phyloP scores from a whole-genome alignment of 495 filamentous ascomycete species.

The Lasiosphaeria ovina region DNA sequence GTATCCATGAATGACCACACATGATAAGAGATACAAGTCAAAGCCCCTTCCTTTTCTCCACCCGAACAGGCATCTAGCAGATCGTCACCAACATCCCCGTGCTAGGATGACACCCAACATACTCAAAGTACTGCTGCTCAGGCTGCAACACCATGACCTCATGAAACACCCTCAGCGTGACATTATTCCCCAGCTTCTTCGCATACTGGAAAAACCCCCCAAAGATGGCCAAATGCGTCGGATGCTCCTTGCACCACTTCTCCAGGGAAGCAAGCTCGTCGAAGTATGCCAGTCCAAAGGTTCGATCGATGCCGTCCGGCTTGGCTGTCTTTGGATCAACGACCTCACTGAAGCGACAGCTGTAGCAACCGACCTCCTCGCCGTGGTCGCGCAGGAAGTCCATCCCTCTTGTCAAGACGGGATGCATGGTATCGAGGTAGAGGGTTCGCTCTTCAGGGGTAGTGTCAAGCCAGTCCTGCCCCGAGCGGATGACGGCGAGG shows the following conservation, averaged over 20 bases:
- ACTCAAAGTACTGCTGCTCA: conserved; percentile 39
- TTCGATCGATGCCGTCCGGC: conserved; percentile 25
- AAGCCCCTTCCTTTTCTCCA: neutral
- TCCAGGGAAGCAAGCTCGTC: conserved; percentile 34
- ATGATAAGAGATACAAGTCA: neutral
- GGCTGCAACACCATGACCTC: conserved; percentile 35
- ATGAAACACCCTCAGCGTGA: conserved; percentile 34
- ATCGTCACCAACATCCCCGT: conserved; percentile 31
- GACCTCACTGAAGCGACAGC: conserved; percentile 31
- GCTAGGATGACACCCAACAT: conserved; percentile 33
- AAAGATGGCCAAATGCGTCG: conserved; percentile 35
- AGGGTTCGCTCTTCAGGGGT: conserved; percentile 27
- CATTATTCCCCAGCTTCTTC: conserved; percentile 24
- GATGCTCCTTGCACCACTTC: conserved; percentile 33
- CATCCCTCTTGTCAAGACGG: conserved; percentile 30
- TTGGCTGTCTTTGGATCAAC: conserved; percentile 19
- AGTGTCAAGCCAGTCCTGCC: conserved; percentile 33
- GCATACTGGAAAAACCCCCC: conserved; percentile 33
- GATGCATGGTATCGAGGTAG: conserved; percentile 33
- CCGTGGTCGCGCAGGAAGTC: conserved; percentile 33
- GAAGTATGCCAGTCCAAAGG: conserved; percentile 36
- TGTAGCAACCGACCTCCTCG: conserved; percentile 29
- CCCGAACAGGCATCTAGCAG: neutral
- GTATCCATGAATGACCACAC: neutral
- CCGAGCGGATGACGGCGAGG: conserved; percentile 33